A percentile compares a stretch with the other conserved stretches of the same genome.
phyloP scores from a whole-genome alignment of 2,329 filamentous ascomycete genomes.

The Verticillium dahliae region DNA sequence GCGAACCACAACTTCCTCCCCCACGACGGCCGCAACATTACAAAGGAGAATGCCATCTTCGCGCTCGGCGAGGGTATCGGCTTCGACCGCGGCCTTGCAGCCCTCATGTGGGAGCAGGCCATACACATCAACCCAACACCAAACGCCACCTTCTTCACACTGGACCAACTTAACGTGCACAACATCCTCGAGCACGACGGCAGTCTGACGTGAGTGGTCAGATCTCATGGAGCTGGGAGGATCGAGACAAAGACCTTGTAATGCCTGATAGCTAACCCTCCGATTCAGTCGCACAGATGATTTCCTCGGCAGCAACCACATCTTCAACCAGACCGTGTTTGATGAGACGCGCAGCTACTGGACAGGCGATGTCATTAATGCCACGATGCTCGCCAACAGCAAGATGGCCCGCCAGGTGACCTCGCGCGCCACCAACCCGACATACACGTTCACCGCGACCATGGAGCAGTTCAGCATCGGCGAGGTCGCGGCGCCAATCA shows the following conservation, averaged over 20 bases:
- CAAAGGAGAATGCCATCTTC: slow-evolving; percentile 25
- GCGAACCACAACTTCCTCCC: slow-evolving; percentile 43
- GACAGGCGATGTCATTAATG: slow-evolving; percentile 30
- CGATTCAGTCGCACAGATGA: slow-evolving; percentile 35
- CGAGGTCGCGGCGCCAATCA: slow-evolving; percentile 42
- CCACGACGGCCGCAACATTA: slow-evolving; percentile 35
- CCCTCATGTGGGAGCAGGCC: slow-evolving; percentile 34
- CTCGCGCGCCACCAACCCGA: slow-evolving; percentile 39
- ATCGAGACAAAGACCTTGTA: background rate
- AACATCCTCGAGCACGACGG: slow-evolving; percentile 43
- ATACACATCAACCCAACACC: slow-evolving; percentile 33
- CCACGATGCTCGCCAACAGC: slow-evolving; percentile 35
- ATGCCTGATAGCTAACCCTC: background rate
- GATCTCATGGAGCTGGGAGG: background rate
- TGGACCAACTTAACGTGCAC: slow-evolving; percentile 37
- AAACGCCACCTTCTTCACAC: slow-evolving; percentile 34
- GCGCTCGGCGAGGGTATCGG: slow-evolving; percentile 33
- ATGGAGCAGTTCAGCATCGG: slow-evolving; percentile 40
- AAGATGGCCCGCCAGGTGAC: slow-evolving; percentile 35
- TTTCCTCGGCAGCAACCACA: slow-evolving; percentile 41
- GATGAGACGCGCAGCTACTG: slow-evolving; percentile 37
- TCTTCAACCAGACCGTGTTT: slow-evolving; percentile 47
- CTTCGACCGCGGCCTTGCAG: slow-evolving; percentile 30
- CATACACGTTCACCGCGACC: slow-evolving; percentile 34
- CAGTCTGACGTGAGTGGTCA: slow-evolving; percentile 27